Evolutionary conservation across 73 alveolate genomes (phyloP).

Genomic region (Effrenium voratum): DNA sequence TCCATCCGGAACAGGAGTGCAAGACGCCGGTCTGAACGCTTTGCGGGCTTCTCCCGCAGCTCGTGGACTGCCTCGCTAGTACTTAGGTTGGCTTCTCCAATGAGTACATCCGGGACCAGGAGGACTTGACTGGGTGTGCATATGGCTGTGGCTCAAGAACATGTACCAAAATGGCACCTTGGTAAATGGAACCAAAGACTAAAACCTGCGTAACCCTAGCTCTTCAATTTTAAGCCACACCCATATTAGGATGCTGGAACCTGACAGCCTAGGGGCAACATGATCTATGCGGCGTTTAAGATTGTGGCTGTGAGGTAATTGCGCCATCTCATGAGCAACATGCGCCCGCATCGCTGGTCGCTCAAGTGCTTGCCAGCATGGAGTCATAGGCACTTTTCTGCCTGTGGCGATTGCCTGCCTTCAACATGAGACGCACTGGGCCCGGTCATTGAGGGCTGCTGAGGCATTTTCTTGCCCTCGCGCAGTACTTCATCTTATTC

Average conservation of each 20-base stretch:
- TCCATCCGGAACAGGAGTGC: not conserved
- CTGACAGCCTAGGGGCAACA: too few relatives aligned
- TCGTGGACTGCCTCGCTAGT: not conserved
- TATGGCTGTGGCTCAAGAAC: not conserved
- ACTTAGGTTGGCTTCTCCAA: conserved; percentile 75
- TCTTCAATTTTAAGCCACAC: not conserved
- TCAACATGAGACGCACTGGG: too few relatives aligned
- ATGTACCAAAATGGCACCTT: not conserved
- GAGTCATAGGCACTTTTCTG: too few relatives aligned
- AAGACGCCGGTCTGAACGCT: not conserved
- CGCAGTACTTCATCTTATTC: too few relatives aligned
- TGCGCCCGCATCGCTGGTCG: too few relatives aligned
- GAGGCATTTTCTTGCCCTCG: too few relatives aligned
- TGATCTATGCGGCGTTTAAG: not conserved
- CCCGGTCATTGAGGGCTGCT: too few relatives aligned
- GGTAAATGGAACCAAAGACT: not conserved
- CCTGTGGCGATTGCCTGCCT: too few relatives aligned
- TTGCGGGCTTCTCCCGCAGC: not conserved
- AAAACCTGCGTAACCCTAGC: not conserved
- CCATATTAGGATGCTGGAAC: too few relatives aligned
- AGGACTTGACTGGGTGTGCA: not conserved
- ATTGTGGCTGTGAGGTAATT: not conserved
- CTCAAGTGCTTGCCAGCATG: too few relatives aligned
- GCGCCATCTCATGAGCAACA: too few relatives aligned
- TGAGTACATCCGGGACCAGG: conserved; percentile 84